A percentile compares a stretch with the other conserved stretches of the same genome.
These are phyloP conservation scores for Trichosporon coremiiforme DNA, from an alignment of 1,284 basidiomycete species.

Conservation along the genomic window DNA sequence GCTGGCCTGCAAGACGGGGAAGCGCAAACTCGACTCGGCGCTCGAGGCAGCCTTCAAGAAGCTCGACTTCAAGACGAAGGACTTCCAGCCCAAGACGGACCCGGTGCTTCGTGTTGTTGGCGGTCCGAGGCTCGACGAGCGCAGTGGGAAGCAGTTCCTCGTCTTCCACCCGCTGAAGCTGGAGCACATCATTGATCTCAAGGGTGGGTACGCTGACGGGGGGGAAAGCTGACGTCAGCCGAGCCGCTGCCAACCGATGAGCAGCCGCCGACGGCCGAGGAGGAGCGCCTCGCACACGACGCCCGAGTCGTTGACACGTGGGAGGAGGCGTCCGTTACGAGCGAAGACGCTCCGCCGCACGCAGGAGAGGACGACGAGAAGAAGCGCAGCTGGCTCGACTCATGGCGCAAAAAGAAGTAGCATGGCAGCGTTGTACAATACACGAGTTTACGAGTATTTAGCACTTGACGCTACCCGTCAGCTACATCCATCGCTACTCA, in stretches of 20 bases:
- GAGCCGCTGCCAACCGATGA: not conserved
- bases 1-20: slow-evolving; percentile 20
- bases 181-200: slow-evolving; percentile 19
- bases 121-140: slow-evolving; percentile 3
- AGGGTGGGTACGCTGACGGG: not conserved
- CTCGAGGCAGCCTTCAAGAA: slow-evolving; percentile 20
- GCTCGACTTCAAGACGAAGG: slow-evolving; percentile 19
- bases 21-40: slow-evolving; percentile 9
- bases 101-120: slow-evolving; percentile 15
- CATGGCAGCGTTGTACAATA: not conserved
- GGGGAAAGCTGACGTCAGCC: not conserved
- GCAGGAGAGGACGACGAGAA: slow-evolving; percentile 1
- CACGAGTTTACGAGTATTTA: not conserved
- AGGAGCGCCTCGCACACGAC: slow-evolving; percentile 2
- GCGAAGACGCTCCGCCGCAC: slow-evolving; percentile 16
- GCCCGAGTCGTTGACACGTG: slow-evolving; percentile 6
- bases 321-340: slow-evolving; percentile 17
- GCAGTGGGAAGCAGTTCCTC: not conserved
- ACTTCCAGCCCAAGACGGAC: slow-evolving; percentile 23
- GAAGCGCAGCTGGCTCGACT: slow-evolving; percentile 14
- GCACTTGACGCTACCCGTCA: not conserved
- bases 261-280: slow-evolving; percentile 3
- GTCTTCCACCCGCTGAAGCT: slow-evolving; percentile 20
- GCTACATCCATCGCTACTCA: not conserved
- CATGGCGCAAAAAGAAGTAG: slow-evolving; percentile 9